Percentiles rank a stretch among this genome's conserved stretches.
These are phyloP conservation scores for Hymenoscyphus salicellus DNA, from an alignment of 2,329 filamentous ascomycete genomes.

Conservation along the genomic window DNA sequence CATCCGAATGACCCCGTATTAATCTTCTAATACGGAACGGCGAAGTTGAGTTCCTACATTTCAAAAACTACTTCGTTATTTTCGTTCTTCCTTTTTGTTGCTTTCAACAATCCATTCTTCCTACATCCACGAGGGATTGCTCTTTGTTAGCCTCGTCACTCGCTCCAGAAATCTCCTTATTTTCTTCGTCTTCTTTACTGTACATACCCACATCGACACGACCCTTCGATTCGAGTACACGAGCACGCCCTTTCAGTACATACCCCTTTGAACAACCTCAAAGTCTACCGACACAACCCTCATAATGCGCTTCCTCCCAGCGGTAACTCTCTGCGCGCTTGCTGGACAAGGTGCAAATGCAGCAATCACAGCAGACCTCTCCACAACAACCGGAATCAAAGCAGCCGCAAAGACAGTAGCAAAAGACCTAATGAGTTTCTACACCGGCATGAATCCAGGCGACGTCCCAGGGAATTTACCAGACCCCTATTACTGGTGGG, in stretches of 20 bases:
- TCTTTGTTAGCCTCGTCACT: slow-evolving; percentile 10
- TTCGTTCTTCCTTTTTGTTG: background rate
- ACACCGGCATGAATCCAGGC: slow-evolving; percentile 48
- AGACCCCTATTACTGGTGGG: slow-evolving; percentile 51
- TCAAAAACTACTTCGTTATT: background rate
- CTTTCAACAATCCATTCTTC: background rate
- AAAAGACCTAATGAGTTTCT: slow-evolving; percentile 51
- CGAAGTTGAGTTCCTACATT: background rate
- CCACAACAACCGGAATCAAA: slow-evolving; percentile 5
- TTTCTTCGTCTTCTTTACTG: slow-evolving; percentile 6
- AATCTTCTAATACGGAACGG: slow-evolving; percentile 3
- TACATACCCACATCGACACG: background rate
- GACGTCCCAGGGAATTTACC: slow-evolving; percentile 50
- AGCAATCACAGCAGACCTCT: slow-evolving; percentile 9
- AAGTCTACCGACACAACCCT: background rate
- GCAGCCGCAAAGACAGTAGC: slow-evolving; percentile 37
- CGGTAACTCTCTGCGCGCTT: slow-evolving; percentile 9
- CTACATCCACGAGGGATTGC: background rate
- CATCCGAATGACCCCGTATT: background rate
- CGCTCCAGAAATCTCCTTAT: background rate
- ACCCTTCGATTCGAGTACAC: background rate
- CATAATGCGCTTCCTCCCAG: slow-evolving; percentile 11
- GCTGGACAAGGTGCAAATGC: slow-evolving; percentile 16
- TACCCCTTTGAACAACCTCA: background rate
- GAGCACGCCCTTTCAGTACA: background rate